These are phyloP conservation scores for Chaetomiaceae sp. DNA, from an alignment of 2,329 filamentous ascomycete species.

Conservation along the genomic window DNA sequence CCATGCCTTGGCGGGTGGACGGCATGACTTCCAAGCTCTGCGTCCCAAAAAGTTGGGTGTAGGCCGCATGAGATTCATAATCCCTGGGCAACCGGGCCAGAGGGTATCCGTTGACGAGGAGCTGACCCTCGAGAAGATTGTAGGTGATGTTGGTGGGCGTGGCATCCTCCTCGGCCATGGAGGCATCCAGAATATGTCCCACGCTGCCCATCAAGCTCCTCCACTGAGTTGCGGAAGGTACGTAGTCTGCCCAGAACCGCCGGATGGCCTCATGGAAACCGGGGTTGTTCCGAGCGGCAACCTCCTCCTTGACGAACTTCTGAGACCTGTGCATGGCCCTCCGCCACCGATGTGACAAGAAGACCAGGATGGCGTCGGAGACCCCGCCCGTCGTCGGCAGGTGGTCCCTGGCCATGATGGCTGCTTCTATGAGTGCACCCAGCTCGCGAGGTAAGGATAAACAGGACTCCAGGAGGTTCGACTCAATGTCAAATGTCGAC, in stretches of 20 bases:
- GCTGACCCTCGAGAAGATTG: not conserved
- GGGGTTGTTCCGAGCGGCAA: not conserved
- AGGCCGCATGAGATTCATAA: not conserved
- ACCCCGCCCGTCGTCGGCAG: no score
- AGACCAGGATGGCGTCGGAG: no score
- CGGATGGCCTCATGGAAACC: not conserved
- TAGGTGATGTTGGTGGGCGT: not conserved
- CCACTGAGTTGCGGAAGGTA: not conserved
- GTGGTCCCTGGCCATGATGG: no score
- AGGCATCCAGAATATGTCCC: no score
- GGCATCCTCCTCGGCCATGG: not conserved
- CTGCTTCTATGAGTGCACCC: no score
- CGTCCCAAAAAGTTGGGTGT: not conserved
- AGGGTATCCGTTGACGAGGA: not conserved
- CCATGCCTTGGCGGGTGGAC: not conserved
- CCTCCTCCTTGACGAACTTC: not conserved
- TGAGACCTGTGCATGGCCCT: not conserved
- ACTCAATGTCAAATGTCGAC: not conserved
- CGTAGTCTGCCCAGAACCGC: not conserved
- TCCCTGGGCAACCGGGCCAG: not conserved
- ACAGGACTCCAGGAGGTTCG: not conserved
- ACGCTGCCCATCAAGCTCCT: no score
- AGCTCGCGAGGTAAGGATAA: not conserved
- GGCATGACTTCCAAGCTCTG: not conserved
- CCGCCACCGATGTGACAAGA: no score